A percentile compares a stretch with the other conserved stretches of the same genome.
phyloP scores from a whole-genome alignment of 371 early-diverging fungal species.

The Coemansia sp. region DNA sequence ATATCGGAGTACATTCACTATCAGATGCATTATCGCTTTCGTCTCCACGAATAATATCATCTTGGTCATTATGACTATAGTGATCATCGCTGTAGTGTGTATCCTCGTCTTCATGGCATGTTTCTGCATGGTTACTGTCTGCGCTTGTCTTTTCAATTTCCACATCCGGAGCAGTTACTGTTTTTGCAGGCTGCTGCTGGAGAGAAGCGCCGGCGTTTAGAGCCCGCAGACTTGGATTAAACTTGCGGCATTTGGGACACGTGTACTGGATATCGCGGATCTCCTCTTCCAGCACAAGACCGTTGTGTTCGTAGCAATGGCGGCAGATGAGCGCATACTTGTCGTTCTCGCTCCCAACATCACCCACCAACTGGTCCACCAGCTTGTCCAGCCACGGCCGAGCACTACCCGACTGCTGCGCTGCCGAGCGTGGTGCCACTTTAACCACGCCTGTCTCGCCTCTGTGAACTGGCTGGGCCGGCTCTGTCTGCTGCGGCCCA shows the following conservation, averaged over 20 bases:
- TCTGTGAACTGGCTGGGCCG: neutral
- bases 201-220: neutral
- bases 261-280: constrained; percentile 48
- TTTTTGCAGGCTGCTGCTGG: neutral
- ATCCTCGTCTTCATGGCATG: neutral
- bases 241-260: constrained; percentile 50
- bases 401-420: constrained; percentile 10
- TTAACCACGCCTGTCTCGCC: constrained; percentile 29
- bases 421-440: constrained; percentile 13
- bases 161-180: neutral
- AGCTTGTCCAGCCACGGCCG: constrained; percentile 78
- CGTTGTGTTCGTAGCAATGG: constrained; percentile 87
- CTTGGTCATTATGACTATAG: neutral
- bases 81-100: neutral
- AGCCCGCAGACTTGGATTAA: constrained; percentile 47
- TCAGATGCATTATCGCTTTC: neutral
- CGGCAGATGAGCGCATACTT: constrained; percentile 91
- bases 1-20: neutral
- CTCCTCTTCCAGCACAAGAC: constrained; percentile 83
- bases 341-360: constrained; percentile 70
- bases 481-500: neutral
- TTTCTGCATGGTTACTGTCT: constrained; percentile 3
- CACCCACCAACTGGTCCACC: constrained; percentile 85
- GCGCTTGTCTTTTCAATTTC: neutral
- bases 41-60: no score